Evolutionary conservation across 2,329 filamentous ascomycete species (phyloP).

Genomic region (Neurospora sp.): DNA sequence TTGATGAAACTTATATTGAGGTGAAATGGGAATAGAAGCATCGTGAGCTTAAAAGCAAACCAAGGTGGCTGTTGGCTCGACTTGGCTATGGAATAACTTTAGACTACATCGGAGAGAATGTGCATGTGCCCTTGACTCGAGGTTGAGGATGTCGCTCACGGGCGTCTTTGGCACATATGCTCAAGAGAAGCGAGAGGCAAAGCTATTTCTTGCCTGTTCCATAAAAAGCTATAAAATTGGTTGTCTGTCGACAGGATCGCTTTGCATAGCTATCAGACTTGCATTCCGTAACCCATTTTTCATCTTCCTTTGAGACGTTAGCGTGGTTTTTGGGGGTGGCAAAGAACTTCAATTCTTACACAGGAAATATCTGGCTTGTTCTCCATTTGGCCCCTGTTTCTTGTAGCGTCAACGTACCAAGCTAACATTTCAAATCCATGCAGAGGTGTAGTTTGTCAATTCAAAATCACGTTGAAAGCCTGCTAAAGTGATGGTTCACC

Average conservation of each 20-base stretch:
- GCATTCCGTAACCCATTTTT: too few species aligned
- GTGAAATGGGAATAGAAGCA: neutral
- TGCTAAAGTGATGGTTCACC: neutral
- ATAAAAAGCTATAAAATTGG: neutral
- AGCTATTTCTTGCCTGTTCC: neutral
- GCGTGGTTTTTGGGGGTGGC: too few species aligned
- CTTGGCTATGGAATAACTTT: neutral
- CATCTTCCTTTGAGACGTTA: neutral
- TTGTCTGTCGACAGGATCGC: neutral
- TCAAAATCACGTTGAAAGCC: neutral
- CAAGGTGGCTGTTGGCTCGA: neutral
- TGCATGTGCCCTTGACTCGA: neutral
- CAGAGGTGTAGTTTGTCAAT: neutral
- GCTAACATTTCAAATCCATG: too few species aligned
- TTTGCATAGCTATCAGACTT: neutral
- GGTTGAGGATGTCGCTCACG: neutral
- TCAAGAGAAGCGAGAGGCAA: neutral
- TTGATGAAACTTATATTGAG: neutral
- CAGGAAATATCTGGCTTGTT: too few species aligned
- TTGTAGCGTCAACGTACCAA: too few species aligned
- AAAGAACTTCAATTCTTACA: too few species aligned
- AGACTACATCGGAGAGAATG: neutral
- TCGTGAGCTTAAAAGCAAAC: neutral
- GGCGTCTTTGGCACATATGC: neutral
- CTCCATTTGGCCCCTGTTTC: too few species aligned